phyloP scores from a whole-genome alignment of 257 asterid species.

The Nicotiana sylvestris region DNA sequence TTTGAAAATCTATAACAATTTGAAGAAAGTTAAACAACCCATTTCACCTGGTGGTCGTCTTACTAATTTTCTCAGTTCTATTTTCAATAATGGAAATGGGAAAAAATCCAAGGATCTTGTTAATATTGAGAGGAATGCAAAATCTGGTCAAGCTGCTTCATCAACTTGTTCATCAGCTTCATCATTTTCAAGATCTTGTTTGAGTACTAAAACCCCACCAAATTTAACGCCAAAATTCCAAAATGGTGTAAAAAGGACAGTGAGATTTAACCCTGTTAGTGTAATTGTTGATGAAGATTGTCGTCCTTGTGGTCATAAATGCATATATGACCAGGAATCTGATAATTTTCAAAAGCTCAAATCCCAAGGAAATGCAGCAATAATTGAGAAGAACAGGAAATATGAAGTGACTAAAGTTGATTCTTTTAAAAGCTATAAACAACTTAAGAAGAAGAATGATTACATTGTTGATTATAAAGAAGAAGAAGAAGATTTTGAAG shows the following conservation, averaged over 20 bases:
- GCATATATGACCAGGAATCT: slow-evolving; percentile 18
- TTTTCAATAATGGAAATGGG: slow-evolving; percentile 33
- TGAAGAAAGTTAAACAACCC: slow-evolving; percentile 75
- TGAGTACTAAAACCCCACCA: slow-evolving; percentile 48
- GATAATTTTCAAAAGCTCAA: slow-evolving; percentile 25
- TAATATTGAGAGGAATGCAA: slow-evolving; percentile 13
- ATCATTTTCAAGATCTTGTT: slow-evolving; percentile 61
- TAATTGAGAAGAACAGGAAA: slow-evolving; percentile 22
- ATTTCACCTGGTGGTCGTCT: slow-evolving; percentile 77
- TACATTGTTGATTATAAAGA: slow-evolving; percentile 14
- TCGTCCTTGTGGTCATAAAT: slow-evolving; percentile 50
- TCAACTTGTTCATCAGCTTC: slow-evolving; percentile 58
- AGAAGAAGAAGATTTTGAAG: slow-evolving; percentile 19
- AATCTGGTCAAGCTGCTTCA: slow-evolving; percentile 6
- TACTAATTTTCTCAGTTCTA: slow-evolving; percentile 49
- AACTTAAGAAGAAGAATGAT: slow-evolving; percentile 16
- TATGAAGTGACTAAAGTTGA: slow-evolving; percentile 19
- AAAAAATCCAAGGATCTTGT: slow-evolving; percentile 35
- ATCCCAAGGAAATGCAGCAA: slow-evolving; percentile 17
- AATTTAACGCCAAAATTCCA: slow-evolving; percentile 15
- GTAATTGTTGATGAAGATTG: slow-evolving; percentile 61
- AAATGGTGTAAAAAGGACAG: slow-evolving; percentile 44
- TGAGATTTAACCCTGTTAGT: slow-evolving; percentile 57
- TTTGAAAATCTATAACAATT: slow-evolving; percentile 48
- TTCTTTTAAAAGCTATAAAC: slow-evolving; percentile 9